Percentiles rank a stretch among this genome's conserved stretches.
Evolutionary conservation across 306 rosid species (phyloP).

Genomic region (Citrullus mucosospermus): DNA sequence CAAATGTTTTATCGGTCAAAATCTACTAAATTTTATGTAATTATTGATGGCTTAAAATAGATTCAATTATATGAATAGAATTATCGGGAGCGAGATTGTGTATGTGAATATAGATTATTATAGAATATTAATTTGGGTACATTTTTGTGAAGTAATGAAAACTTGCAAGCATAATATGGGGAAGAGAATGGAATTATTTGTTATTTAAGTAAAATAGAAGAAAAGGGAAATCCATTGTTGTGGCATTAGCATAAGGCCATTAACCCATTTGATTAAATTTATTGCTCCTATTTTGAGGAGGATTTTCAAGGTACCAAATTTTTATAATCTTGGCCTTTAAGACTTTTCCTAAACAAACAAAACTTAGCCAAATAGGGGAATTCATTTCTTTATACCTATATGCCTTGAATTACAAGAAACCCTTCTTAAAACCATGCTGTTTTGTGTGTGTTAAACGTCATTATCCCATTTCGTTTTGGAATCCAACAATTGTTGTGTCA

Average conservation of each 20-base stretch:
- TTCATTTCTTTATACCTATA: background rate
- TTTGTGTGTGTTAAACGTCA: background rate
- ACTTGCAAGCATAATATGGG: slow-evolving; percentile 2
- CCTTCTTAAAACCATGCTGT: background rate
- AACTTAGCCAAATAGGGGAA: background rate
- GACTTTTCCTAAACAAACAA: slow-evolving; percentile 7
- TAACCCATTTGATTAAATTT: background rate
- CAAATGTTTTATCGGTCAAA: too few species aligned
- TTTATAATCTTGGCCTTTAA: background rate
- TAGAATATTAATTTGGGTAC: background rate
- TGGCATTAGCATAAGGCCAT: background rate
- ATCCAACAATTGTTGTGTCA: background rate
- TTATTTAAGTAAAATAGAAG: background rate
- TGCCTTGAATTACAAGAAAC: background rate
- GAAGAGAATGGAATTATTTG: background rate
- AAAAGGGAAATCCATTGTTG: background rate
- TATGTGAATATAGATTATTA: background rate
- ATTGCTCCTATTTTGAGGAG: background rate
- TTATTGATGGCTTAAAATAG: background rate
- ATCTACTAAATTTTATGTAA: background rate
- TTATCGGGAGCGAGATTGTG: background rate
- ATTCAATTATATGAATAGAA: background rate
- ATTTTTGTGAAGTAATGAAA: background rate
- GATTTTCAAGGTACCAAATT: background rate
- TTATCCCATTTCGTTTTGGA: background rate